Evolutionary conservation across 2,329 filamentous ascomycete species (phyloP).

Genomic region (Myriosclerotinia scirpicola): DNA sequence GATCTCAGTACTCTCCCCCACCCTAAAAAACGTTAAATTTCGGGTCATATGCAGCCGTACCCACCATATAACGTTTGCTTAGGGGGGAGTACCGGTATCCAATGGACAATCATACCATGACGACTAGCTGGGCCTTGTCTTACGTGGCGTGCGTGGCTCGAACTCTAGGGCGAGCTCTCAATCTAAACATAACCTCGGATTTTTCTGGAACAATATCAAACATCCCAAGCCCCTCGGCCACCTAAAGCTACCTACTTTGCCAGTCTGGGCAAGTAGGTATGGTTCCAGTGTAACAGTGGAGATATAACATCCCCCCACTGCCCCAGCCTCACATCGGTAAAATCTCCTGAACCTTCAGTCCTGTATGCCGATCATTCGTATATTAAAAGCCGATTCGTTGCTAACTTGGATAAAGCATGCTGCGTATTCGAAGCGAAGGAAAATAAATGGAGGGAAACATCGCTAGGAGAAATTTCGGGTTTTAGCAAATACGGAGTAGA

Average conservation of each 20-base stretch:
- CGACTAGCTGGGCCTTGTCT: too few relatives aligned
- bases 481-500: background rate
- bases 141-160: background rate
- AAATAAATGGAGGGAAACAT: background rate
- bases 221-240: background rate
- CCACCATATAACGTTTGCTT: too few relatives aligned
- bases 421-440: background rate
- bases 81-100: background rate
- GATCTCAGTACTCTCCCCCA: too few relatives aligned
- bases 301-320: too few relatives aligned
- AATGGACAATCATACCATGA: background rate
- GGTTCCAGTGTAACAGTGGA: background rate
- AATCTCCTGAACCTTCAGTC: background rate
- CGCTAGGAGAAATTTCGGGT: background rate
- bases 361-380: background rate
- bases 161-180: background rate
- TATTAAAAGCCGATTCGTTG: background rate
- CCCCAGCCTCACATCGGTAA: background rate
- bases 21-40: too few relatives aligned
- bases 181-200: background rate
- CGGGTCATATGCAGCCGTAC: too few relatives aligned
- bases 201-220: slow-evolving; percentile 2
- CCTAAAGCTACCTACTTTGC: background rate
- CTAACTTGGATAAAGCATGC: too few relatives aligned
- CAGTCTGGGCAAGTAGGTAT: background rate